Base-by-base conservation (phyloP, 208 protist species). In the Trichomonas gallinae region DNA sequence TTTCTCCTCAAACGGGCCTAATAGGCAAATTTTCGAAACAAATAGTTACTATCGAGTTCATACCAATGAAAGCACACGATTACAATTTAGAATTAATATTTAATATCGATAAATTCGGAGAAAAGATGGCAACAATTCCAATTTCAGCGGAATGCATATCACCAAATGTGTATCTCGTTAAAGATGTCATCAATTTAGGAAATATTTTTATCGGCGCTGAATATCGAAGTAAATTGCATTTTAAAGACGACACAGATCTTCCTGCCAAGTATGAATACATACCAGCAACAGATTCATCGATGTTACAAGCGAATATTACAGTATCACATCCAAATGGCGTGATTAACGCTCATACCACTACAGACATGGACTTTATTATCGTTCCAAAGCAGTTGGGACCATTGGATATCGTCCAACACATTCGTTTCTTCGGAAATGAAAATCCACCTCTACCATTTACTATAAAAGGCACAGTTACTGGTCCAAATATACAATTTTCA, bases 181-280 rank as follows among this genome's bases (percentile, higher is more conserved):
- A 48, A 38, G 26, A 23, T 38, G 21, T 10, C 11, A 51, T 93
- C 6, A 44, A 93, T 93, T 38, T 93, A 6, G 87, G 87, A 38
- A 93, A 93, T 93, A 51, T 93, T 58, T 93, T 93, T 36, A 93
- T 93, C 38, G 44, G 44, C 17, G 11, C 42, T 48, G 15, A 26
- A 13, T 93, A 93, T 51, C 0, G 45, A 93, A 51, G 17, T 9
- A 44, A 42, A 93, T 15, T 93, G 6, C n/a, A 93, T 38, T 51
- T 93, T 26, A 51, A 48, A 38, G 44, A 93, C 15, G 87, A 93
- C 46, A 93, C 87, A 38, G 87, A 93, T 17, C 46, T 42, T 51
- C 87, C 87, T 49, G 87, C 87, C 17, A 93, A 93, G 51, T 93
- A 93, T 36, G 87, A 93, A 51, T 58, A 49, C 44, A 93, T 93